phyloP scores from a whole-genome alignment of 2,329 filamentous ascomycete species.

The Tolypocladium album region DNA sequence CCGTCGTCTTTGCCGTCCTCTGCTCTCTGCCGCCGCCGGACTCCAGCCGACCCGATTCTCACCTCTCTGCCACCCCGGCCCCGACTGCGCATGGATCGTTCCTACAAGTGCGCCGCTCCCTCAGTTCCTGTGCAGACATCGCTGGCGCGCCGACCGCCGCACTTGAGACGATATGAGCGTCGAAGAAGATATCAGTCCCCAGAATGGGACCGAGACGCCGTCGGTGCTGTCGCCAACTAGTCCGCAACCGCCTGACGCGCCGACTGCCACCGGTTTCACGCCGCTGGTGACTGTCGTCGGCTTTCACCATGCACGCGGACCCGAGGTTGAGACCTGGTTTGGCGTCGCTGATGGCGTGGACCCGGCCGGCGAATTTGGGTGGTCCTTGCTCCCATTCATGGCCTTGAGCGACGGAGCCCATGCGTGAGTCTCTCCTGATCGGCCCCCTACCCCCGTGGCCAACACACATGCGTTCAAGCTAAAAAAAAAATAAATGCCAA shows the following conservation, averaged over 20 bases:
- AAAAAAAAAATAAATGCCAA: slow-evolving; percentile 22
- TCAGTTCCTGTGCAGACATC: background rate
- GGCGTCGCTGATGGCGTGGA: slow-evolving; percentile 64
- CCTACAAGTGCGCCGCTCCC: background rate
- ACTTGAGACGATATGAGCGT: slow-evolving; percentile 14
- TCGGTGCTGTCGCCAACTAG: slow-evolving; percentile 20
- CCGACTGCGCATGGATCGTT: background rate
- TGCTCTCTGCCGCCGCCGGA: background rate
- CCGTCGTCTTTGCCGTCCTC: background rate
- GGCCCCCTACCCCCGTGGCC: background rate
- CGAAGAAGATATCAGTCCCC: slow-evolving; percentile 13
- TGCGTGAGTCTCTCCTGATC: slow-evolving; percentile 47
- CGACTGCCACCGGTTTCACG: slow-evolving; percentile 33
- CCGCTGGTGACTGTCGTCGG: slow-evolving; percentile 72
- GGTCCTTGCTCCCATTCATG: slow-evolving; percentile 91
- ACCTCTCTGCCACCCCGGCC: background rate
- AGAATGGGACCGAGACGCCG: slow-evolving; percentile 14
- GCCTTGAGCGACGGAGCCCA: slow-evolving; percentile 92
- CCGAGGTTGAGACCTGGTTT: slow-evolving; percentile 90
- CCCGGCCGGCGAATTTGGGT: slow-evolving; percentile 75
- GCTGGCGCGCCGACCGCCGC: background rate
- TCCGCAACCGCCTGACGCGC: slow-evolving; percentile 18
- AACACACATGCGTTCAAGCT: slow-evolving; percentile 1
- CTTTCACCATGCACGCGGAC: slow-evolving; percentile 78
- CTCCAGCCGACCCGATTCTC: background rate